These are phyloP conservation scores for Penicillium italicum DNA, from an alignment of 2,329 filamentous ascomycete species.

Conservation along the genomic window DNA sequence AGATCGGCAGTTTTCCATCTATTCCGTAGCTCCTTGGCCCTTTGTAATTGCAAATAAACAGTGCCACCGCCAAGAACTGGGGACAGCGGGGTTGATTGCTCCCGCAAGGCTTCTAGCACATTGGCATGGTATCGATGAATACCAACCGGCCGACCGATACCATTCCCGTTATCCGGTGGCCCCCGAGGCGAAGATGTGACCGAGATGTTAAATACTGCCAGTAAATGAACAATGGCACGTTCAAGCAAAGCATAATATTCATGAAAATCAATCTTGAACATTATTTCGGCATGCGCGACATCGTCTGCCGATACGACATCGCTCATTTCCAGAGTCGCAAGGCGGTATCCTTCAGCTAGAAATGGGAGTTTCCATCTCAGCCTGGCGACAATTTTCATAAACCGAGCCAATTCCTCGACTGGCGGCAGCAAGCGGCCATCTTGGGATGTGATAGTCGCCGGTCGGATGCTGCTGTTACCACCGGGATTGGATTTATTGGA, in stretches of 20 bases:
- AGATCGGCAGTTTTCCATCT: constrained; percentile 67
- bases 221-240: constrained; percentile 63
- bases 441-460: not conserved
- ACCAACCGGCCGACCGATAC: constrained; percentile 22
- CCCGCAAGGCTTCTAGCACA: constrained; percentile 60
- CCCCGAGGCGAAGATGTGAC: constrained; percentile 41
- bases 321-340: constrained; percentile 43
- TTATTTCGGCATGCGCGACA: constrained; percentile 52
- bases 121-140: constrained; percentile 66
- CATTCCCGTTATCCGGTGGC: constrained; percentile 14
- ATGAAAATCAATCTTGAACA: constrained; percentile 76
- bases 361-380: constrained; percentile 63
- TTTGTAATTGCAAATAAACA: constrained; percentile 56
- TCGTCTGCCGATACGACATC: constrained; percentile 17
- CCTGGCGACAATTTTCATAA: constrained; percentile 58
- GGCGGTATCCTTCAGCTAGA: constrained; percentile 55
- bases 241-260: constrained; percentile 73
- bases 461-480: not conserved
- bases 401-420: constrained; percentile 52
- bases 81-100: constrained; percentile 56
- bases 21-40: constrained; percentile 68
- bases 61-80: constrained; percentile 53
- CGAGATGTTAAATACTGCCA: constrained; percentile 60
- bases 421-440: constrained; percentile 15
- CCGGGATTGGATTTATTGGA: constrained; percentile 7